Evolutionary conservation across 768 basidiomycete species (phyloP).

Genomic region (Strobilomyces dryophilus): DNA sequence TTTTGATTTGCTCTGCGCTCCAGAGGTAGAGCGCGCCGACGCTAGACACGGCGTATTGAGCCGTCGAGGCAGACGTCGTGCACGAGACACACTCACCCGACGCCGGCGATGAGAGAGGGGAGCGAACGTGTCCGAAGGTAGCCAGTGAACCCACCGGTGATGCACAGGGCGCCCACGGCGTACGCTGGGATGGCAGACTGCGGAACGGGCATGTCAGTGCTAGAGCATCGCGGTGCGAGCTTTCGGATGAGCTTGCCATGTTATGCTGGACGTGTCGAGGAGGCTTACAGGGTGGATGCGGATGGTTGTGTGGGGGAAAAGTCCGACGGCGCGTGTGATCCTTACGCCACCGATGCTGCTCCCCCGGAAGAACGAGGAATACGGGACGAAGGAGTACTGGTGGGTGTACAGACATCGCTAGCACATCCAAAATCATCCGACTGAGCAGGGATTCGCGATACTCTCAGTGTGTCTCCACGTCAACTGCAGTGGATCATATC

Average conservation of each 20-base stretch:
- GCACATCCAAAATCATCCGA: not conserved
- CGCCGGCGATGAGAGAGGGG: constrained; percentile 79
- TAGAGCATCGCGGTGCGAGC: not conserved
- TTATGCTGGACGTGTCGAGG: constrained; percentile 10
- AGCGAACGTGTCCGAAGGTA: constrained; percentile 70
- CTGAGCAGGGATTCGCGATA: constrained; percentile 63
- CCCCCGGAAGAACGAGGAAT: constrained; percentile 65
- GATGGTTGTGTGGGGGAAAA: not conserved
- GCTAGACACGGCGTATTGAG: constrained; percentile 33
- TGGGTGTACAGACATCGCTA: constrained; percentile 25
- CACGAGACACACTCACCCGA: constrained; percentile 47
- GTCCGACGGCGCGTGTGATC: constrained; percentile 14
- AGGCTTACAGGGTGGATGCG: constrained; percentile 18
- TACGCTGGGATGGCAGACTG: constrained; percentile 83
- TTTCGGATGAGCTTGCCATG: constrained; percentile 27
- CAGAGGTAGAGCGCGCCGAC: constrained; percentile 78
- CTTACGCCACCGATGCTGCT: constrained; percentile 30
- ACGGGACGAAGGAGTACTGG: constrained; percentile 69
- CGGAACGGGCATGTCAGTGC: constrained; percentile 23
- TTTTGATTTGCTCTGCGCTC: constrained; percentile 73
- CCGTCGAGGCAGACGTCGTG: no score
- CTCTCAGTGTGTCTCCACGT: constrained; percentile 42
- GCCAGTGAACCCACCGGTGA: constrained; percentile 73
- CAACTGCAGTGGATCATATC: not conserved
- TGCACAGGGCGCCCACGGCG: constrained; percentile 70